phyloP scores from a whole-genome alignment of 202 grass and related monocot genomes.

The Panicum virgatum region DNA sequence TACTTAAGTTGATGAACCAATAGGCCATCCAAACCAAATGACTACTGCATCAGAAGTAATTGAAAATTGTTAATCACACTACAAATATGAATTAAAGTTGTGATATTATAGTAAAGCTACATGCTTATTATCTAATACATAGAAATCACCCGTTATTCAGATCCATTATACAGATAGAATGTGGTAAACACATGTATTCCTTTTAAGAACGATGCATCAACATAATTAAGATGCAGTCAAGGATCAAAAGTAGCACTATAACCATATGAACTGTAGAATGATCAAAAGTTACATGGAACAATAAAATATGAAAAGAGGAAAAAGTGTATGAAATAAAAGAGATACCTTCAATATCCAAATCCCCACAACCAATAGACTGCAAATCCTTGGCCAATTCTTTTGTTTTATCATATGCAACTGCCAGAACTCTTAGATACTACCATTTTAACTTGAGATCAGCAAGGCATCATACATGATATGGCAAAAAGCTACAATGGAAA shows the following conservation, averaged over 20 bases:
- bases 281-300: neutral
- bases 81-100: slow-evolving; percentile 1
- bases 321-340: slow-evolving; percentile 16
- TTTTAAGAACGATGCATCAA: neutral
- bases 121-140: slow-evolving; percentile 15
- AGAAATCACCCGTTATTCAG: neutral
- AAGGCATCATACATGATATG: slow-evolving; percentile 29
- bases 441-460: slow-evolving; percentile 44
- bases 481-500: slow-evolving; percentile 26
- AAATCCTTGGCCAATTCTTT: slow-evolving; percentile 93
- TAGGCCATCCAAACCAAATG: slow-evolving; percentile 20
- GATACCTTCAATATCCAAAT: slow-evolving; percentile 97
- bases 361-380: slow-evolving; percentile 93
- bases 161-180: slow-evolving; percentile 15
- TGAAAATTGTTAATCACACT: neutral
- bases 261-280: neutral
- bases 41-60: slow-evolving; percentile 9
- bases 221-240: neutral
- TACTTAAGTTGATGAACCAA: slow-evolving; percentile 9
- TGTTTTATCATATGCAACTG: slow-evolving; percentile 90
- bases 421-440: slow-evolving; percentile 92
- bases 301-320: neutral
- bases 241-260: neutral
- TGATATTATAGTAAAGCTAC: neutral
- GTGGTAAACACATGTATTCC: neutral